Evolutionary conservation across 2,329 filamentous ascomycete species (phyloP).

Genomic region (Fusarium sp.): DNA sequence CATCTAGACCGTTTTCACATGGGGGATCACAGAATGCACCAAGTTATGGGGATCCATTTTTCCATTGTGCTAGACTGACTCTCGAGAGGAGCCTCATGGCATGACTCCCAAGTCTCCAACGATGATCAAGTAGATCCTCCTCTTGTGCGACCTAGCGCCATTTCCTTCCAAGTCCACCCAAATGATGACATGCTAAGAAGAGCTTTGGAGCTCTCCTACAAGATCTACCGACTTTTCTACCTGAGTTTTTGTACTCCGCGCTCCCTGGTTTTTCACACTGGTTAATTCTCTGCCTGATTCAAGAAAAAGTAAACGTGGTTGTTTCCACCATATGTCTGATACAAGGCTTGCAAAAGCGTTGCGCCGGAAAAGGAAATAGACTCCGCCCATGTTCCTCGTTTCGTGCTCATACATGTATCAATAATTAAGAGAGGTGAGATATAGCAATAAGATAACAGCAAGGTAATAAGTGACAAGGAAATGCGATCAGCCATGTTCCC

Average conservation of each 20-base stretch:
- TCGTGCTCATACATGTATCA: conserved; percentile 23
- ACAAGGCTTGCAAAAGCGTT: conserved; percentile 33
- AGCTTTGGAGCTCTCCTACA: conserved; percentile 6
- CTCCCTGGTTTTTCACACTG: conserved; percentile 4
- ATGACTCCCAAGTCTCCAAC: conserved; percentile 37
- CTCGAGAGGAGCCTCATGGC: conserved; percentile 33
- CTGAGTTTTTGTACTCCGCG: conserved; percentile 13
- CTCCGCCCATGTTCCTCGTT: conserved; percentile 24
- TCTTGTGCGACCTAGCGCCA: conserved; percentile 33
- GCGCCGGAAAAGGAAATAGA: conserved; percentile 31
- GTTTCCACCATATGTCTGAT: conserved; percentile 22
- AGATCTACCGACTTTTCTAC: conserved; percentile 2
- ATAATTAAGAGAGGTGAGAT: conserved; percentile 27
- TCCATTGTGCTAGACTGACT: conserved; percentile 24
- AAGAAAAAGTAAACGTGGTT: conserved; percentile 14
- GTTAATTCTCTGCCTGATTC: conserved; percentile 3
- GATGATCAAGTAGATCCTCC: conserved; percentile 37
- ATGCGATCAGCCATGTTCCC: conserved; percentile 38
- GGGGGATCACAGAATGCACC: neutral
- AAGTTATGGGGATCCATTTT: conserved; percentile 26
- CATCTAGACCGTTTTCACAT: too few species aligned
- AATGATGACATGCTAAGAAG: conserved; percentile 19
- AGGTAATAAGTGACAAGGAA: conserved; percentile 35
- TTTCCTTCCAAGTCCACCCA: conserved; percentile 23
- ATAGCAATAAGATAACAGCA: conserved; percentile 30